phyloP scores from a whole-genome alignment of 495 filamentous ascomycete genomes.

The Daldinia childiae region DNA sequence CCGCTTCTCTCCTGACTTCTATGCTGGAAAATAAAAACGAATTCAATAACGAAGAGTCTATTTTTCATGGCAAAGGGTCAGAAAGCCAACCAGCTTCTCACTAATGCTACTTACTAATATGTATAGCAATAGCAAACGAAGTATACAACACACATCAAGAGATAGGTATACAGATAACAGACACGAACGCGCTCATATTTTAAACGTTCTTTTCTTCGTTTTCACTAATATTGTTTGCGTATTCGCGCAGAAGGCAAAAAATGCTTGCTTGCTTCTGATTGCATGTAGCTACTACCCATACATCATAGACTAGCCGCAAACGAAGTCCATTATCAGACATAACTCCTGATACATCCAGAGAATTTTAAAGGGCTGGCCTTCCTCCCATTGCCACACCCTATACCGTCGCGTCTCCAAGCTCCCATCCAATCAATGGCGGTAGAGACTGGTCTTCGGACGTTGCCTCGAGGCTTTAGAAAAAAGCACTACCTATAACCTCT shows the following conservation, averaged over 20 bases:
- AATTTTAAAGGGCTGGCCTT: conserved; percentile 8
- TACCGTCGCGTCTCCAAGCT: conserved; percentile 31
- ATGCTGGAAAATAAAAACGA: background rate
- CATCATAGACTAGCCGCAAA: conserved; percentile 26
- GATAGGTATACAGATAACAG: background rate
- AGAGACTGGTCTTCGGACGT: conserved; percentile 33
- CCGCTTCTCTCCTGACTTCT: background rate
- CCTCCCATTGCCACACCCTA: background rate
- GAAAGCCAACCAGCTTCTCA: background rate
- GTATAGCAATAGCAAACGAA: background rate
- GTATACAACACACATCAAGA: background rate
- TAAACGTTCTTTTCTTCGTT: conserved; percentile 9
- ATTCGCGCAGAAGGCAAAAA: conserved; percentile 18
- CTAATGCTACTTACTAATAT: background rate
- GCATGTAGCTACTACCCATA: conserved; percentile 23
- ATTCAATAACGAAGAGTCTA: background rate
- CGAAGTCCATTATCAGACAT: conserved; percentile 23
- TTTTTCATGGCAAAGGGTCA: background rate
- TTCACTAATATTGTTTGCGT: conserved; percentile 18
- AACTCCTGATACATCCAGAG: conserved; percentile 20
- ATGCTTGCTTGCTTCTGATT: conserved; percentile 13
- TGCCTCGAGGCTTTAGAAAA: conserved; percentile 20
- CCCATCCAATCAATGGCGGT: conserved; percentile 40
- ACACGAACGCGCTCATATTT: background rate
- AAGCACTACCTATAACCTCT: background rate